These are phyloP conservation scores for Xylaria castorea DNA, from an alignment of 495 filamentous ascomycete species.

Conservation along the genomic window DNA sequence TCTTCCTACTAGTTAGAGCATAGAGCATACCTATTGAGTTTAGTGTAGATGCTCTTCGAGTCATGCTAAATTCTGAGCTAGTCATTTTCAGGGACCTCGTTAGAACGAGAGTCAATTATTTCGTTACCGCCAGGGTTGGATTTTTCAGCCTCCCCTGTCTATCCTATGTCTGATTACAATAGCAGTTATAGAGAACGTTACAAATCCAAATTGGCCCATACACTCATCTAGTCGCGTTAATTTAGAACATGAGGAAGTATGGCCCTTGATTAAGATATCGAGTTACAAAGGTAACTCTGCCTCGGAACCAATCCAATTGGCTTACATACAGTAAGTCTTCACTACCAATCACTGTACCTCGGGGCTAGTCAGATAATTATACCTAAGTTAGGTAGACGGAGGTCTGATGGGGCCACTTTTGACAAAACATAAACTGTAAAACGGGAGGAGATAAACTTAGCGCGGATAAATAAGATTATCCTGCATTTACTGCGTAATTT, in stretches of 20 bases:
- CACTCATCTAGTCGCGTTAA: not conserved
- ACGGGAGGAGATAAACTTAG: too few relatives aligned
- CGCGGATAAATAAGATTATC: too few relatives aligned
- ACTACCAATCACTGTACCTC: not conserved
- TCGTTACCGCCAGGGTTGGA: not conserved
- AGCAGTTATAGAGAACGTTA: not conserved
- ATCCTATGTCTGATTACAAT: not conserved
- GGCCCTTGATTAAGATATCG: not conserved
- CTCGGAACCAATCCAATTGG: conserved; percentile 23
- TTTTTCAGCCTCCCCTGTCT: not conserved
- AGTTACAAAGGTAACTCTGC: not conserved
- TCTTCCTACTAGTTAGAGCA: not conserved
- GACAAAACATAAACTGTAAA: too few relatives aligned
- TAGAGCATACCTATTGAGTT: not conserved
- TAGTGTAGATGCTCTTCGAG: not conserved
- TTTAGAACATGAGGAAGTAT: not conserved
- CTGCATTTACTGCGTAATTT: too few relatives aligned
- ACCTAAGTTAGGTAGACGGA: not conserved
- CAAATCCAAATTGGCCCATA: not conserved
- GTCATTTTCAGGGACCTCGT: conserved; percentile 1
- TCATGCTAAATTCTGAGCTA: not conserved
- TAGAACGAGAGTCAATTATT: not conserved
- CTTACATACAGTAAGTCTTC: not conserved
- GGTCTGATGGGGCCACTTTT: too few relatives aligned
- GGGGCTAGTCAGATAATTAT: not conserved